phyloP scores from a whole-genome alignment of 1,284 basidiomycete species.

The Meripilus lineatus region DNA sequence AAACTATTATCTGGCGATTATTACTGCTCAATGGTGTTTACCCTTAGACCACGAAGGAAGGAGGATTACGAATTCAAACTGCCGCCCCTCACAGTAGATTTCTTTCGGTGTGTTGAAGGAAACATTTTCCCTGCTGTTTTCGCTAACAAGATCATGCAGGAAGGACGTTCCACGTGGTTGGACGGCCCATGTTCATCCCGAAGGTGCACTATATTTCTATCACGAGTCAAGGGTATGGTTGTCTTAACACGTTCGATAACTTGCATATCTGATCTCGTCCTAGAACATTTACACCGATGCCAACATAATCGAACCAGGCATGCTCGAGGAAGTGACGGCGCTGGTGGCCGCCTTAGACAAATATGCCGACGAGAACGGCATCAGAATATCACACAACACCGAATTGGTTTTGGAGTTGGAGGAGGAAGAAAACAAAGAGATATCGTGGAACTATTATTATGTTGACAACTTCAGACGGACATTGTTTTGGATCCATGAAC shows the following conservation, averaged over 20 bases:
- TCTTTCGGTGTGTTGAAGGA: not conserved
- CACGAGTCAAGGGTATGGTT: not conserved
- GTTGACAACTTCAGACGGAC: slow-evolving; percentile 1
- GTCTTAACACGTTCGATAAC: too few relatives aligned
- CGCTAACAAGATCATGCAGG: not conserved
- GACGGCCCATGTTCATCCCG: slow-evolving; percentile 4
- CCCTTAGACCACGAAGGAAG: not conserved
- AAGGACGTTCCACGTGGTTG: not conserved
- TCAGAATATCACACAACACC: not conserved
- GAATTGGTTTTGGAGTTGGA: slow-evolving; percentile 3
- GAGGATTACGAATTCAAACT: not conserved
- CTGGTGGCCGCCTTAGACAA: not conserved
- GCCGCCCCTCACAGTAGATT: not conserved
- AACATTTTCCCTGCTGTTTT: not conserved
- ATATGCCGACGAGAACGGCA: not conserved
- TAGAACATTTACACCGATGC: slow-evolving; percentile 8
- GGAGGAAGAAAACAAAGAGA: not conserved
- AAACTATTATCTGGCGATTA: not conserved
- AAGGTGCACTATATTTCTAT: slow-evolving; percentile 8
- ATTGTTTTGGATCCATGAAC: slow-evolving; percentile 6
- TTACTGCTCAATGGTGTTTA: not conserved
- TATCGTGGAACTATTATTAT: slow-evolving; percentile 2
- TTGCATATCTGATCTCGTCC: too few relatives aligned
- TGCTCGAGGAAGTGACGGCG: not conserved
- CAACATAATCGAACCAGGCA: not conserved